Percentiles rank a stretch among this genome's conserved stretches.
Conservation (phyloP, 2,329 filamentous ascomycete species). For the Paraphaeosphaeria minitans region DNA sequence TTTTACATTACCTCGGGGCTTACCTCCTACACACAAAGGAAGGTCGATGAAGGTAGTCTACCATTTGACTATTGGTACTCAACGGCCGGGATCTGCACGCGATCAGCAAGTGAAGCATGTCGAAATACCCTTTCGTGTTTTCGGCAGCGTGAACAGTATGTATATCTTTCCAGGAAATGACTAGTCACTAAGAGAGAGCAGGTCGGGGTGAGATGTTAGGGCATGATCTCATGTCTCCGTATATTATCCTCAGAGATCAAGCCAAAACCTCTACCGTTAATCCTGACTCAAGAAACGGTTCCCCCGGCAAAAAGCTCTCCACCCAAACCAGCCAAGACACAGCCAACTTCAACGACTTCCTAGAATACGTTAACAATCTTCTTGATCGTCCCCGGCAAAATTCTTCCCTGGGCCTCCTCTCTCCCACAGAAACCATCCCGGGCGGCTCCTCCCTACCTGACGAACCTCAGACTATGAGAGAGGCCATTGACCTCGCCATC, state of each 20-base stretch:
- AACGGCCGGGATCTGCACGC: conserved; percentile 76
- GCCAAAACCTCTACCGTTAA: conserved; percentile 60
- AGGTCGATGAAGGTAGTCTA: conserved; percentile 95
- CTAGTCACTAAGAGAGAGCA: conserved; percentile 27
- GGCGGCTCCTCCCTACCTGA: conserved; percentile 60
- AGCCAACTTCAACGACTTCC: conserved; percentile 41
- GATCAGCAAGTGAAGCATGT: conserved; percentile 85
- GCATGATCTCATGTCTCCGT: conserved; percentile 93
- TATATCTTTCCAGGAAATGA: conserved; percentile 1
- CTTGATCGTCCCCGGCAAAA: conserved; percentile 43
- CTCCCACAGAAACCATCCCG: conserved; percentile 67
- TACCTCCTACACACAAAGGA: conserved; percentile 90
- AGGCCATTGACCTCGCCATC: conserved; percentile 90
- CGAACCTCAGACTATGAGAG: conserved; percentile 69
- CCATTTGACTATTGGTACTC: conserved; percentile 87
- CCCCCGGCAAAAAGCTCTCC: conserved; percentile 25
- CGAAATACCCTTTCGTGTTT: conserved; percentile 88
- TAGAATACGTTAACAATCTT: conserved; percentile 55
- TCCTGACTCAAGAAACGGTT: conserved; percentile 17
- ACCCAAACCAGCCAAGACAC: conserved; percentile 50
- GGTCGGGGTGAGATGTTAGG: conserved; percentile 82
- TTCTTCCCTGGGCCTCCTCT: conserved; percentile 64
- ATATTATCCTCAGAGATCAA: conserved; percentile 84
- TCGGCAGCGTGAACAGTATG: conserved; percentile 84
- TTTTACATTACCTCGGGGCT: conserved; percentile 81